phyloP scores from a whole-genome alignment of 768 basidiomycete species.

The Pleurotus cornucopiae region DNA sequence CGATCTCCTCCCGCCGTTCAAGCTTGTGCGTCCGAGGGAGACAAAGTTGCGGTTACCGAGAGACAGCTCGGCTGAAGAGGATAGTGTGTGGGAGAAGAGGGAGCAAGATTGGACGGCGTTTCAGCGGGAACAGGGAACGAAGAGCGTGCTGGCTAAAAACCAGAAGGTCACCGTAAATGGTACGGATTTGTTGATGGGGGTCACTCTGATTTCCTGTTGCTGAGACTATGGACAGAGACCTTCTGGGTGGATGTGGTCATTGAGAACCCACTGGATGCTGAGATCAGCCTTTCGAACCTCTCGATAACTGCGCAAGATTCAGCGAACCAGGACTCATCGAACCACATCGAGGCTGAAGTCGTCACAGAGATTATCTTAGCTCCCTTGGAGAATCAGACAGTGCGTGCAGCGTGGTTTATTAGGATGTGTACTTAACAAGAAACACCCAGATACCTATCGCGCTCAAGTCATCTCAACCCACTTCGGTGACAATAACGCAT shows the following conservation, averaged over 20 bases:
- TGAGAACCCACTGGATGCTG: constrained; percentile 69
- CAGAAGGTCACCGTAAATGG: constrained; percentile 64
- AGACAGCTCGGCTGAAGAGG: constrained; percentile 39
- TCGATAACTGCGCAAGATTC: constrained; percentile 49
- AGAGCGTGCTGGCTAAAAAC: constrained; percentile 47
- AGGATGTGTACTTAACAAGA: background rate
- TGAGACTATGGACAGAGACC: constrained; percentile 40
- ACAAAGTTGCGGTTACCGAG: constrained; percentile 57
- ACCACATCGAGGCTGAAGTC: constrained; percentile 52
- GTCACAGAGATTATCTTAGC: constrained; percentile 59
- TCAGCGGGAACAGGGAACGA: constrained; percentile 50
- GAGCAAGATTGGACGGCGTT: constrained; percentile 65
- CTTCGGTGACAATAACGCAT: constrained; percentile 52
- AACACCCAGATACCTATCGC: constrained; percentile 57
- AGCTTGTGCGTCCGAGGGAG: constrained; percentile 55
- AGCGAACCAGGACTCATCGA: constrained; percentile 24
- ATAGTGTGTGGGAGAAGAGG: constrained; percentile 54
- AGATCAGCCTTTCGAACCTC: constrained; percentile 63
- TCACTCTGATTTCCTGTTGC: background rate
- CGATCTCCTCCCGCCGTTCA: constrained; percentile 60
- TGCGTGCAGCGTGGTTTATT: constrained; percentile 26
- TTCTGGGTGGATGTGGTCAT: constrained; percentile 76
- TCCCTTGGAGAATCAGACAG: constrained; percentile 62
- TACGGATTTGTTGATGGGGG: constrained; percentile 22
- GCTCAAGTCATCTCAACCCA: constrained; percentile 48